Evolutionary conservation across 768 basidiomycete species (phyloP), one percentile per base, ranked within the genome.

Genomic region (Psilocybe cyanescens): DNA sequence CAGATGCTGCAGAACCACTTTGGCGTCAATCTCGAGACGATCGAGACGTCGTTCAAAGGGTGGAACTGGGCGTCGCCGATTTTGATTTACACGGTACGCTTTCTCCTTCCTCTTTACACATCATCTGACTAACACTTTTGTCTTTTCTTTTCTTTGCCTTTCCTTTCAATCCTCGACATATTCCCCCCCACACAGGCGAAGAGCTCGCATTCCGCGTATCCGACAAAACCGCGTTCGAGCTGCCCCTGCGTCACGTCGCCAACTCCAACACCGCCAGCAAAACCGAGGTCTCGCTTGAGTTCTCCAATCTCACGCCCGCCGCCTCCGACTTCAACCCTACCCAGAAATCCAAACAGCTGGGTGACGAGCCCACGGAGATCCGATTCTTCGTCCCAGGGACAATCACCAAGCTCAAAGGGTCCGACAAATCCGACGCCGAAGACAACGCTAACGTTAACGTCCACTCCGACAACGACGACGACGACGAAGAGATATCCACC

Each of bases 1-100:
- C 78, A 83, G 53, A 72, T 96, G 46, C 76, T 97, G 65, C 96
- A 97, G 75, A 92, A 91, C 63, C 87, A 95, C 75, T 99, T 95
- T 77, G 86, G 83, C 46, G 79, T 97, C 60, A 86, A 90, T 2
- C 79, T 99, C 28, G 97, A 99, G 72, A 84, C 83, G 4, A 89
- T 88, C 73, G 97, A 99, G 65, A 82, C 88, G n/a, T 89, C 92
- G 11, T 86, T 96, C 72, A 95, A 93, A 72, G 97, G 97, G 0
- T 99, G 94, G 95, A 99, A 99, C 73, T 99, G 97, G 97, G 97
- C 4, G 85, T 90, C 31, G 92, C 94, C 1, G 94, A 97, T 70
- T 93, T 99, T 64, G 19, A 19, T 19, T 19, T 19, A 19, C 91
- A 94, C 83, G 94, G 97, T 94, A 81, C 67, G 44, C n/a, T 29